Evolutionary conservation across 768 basidiomycete species (phyloP), one percentile per base, ranked within the genome.

Genomic region (Psilocybe tampanensis): DNA sequence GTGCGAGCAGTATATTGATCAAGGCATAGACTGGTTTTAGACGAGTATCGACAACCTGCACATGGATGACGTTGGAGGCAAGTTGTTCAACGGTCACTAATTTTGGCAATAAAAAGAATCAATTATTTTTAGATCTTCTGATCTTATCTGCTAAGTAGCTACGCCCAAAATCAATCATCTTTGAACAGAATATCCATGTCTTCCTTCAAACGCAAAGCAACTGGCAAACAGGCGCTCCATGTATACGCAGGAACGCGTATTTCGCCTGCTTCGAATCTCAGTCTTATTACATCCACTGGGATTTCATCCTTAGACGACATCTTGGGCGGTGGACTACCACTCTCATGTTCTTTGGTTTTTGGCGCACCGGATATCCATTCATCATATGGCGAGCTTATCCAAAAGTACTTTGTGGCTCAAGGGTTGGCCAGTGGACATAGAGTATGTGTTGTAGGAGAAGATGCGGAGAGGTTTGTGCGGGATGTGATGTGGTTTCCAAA

Each of bases 241-340:
- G 68, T 72, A 26, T 75, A 77, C 42, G 61, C 76, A 13, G 89
- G 88, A 12, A 87, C 88, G 42, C 84, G 82, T 33, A 52, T 76
- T 32, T 89, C 82, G 15, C 79, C 86, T 6, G 78, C 80, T 26
- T 84, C 87, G 3, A 69, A 78, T 34, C 74, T 80, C 18, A 87
- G 83, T 0, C 65, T 78, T 54, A 74, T 89, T 58, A 86, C 83
- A 7, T 95, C 95, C 1, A 92, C 92, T 4, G 97, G 97, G 2
- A 85, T 98, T 8, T 87, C 94, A 23, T 94, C 95, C 12, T 79
- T 99, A 19, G 97, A 99, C 71, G 97, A 98, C 68, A 84, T 98
- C 59, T 85, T 98, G 36, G 95, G 95, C 53, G 95, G 94, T 24
- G 94, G 95, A 17, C 71, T 97, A 33, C 94, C 96, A 12, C 80